These are phyloP conservation scores for Dioscorea alata DNA, from an alignment of 106 monocot species.

Conservation along the genomic window DNA sequence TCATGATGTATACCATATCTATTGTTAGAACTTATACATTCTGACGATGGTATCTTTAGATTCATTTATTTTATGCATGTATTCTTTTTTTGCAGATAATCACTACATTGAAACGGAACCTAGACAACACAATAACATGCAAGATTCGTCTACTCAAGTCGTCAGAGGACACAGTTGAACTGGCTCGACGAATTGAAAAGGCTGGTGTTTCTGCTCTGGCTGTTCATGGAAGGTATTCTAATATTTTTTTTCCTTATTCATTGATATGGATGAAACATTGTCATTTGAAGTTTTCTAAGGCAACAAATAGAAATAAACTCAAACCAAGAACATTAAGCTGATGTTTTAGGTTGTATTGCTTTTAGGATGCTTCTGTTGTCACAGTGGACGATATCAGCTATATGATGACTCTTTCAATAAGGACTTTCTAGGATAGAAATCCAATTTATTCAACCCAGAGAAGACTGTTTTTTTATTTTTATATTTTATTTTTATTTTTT, in stretches of 20 bases:
- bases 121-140: constrained; percentile 76
- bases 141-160: constrained; percentile 84
- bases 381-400: no score
- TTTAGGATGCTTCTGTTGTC: no score
- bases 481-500: no score
- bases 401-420: no score
- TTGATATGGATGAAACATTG: neutral
- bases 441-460: no score
- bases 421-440: no score
- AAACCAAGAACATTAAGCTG: no score
- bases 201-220: constrained; percentile 88
- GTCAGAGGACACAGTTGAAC: constrained; percentile 66
- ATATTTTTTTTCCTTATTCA: neutral
- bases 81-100: constrained; percentile 58
- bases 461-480: no score
- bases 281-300: no score
- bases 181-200: constrained; percentile 84
- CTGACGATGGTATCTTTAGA: neutral
- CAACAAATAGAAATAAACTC: no score
- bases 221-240: constrained; percentile 87
- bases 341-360: no score
- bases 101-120: constrained; percentile 82
- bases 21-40: neutral
- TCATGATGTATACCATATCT: constrained; percentile 70
- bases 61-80: neutral